Conservation (phyloP, 495 filamentous ascomycete species). For the Amniculicola lignicola region DNA sequence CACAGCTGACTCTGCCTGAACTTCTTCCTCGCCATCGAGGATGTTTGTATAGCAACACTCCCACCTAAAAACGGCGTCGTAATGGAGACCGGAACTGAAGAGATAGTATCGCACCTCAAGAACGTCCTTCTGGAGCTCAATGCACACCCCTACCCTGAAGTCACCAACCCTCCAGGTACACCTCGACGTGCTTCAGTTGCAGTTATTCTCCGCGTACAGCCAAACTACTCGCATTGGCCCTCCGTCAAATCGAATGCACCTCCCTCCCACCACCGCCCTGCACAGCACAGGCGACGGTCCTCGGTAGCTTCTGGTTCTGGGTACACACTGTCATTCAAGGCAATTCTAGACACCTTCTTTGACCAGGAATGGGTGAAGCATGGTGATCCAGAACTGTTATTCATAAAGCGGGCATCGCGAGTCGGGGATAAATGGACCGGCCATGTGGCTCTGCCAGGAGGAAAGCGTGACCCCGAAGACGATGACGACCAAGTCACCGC, state of each 20-base stretch:
- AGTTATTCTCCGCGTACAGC: conserved; percentile 65
- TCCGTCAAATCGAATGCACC: conserved; percentile 24
- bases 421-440: conserved; percentile 72
- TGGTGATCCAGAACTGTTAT: conserved; percentile 72
- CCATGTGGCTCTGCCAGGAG: conserved; percentile 73
- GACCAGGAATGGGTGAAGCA: conserved; percentile 65
- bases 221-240: conserved; percentile 58
- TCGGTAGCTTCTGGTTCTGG: conserved; percentile 28
- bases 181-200: conserved; percentile 72
- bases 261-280: background rate
- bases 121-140: conserved; percentile 52
- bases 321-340: conserved; percentile 37
- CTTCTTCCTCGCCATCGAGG: too few species aligned
- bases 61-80: background rate
- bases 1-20: background rate
- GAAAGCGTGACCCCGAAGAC: conserved; percentile 68
- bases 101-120: conserved; percentile 40
- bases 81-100: conserved; percentile 28
- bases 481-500: conserved; percentile 62
- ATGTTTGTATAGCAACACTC: background rate
- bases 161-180: conserved; percentile 59
- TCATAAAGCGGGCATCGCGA: conserved; percentile 72
- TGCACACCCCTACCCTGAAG: conserved; percentile 57
- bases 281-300: conserved; percentile 10
- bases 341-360: conserved; percentile 61